Evolutionary conservation across 2,329 filamentous ascomycete genomes (phyloP).

Genomic region (Ploettnerulaceae sp.): DNA sequence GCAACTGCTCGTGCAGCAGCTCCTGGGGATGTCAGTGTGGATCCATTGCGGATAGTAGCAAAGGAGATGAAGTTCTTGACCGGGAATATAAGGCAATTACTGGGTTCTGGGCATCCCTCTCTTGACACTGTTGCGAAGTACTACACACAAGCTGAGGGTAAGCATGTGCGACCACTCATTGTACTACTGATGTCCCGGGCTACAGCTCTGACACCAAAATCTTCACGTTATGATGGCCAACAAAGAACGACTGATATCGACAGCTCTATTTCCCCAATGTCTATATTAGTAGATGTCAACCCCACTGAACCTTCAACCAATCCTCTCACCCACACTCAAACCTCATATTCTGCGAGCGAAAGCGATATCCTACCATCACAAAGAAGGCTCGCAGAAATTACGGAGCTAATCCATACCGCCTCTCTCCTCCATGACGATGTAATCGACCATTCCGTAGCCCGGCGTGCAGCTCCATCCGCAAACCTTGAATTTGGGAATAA

Average conservation of each 20-base stretch:
- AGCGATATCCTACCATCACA: conserved; percentile 86
- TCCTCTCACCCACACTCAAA: conserved; percentile 42
- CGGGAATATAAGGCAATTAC: conserved; percentile 86
- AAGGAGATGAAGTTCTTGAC: conserved; percentile 97
- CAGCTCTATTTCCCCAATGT: conserved; percentile 53
- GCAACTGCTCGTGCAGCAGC: conserved; percentile 53
- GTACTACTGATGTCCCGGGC: conserved; percentile 95
- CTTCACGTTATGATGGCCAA: conserved; percentile 39
- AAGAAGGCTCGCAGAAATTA: conserved; percentile 88
- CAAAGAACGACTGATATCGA: conserved; percentile 44
- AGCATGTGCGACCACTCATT: conserved; percentile 90
- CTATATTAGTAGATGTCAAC: conserved; percentile 75
- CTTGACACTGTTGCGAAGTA: conserved; percentile 96
- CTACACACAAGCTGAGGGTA: conserved; percentile 94
- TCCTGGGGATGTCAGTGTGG: conserved; percentile 67
- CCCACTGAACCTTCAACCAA: conserved; percentile 53
- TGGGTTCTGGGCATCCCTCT: conserved; percentile 90
- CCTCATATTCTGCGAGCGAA: conserved; percentile 36
- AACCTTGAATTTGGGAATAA: conserved; percentile 98
- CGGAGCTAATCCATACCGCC: conserved; percentile 94
- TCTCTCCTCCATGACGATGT: conserved; percentile 97
- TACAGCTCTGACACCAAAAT: conserved; percentile 72
- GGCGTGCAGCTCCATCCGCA: conserved; percentile 79
- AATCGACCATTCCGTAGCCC: conserved; percentile 84
- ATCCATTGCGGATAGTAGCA: conserved; percentile 83